Percentiles rank a stretch among this genome's conserved stretches.
Evolutionary conservation across 208 protist species (phyloP).

Genomic region (Blastocrithidia nonstop): DNA sequence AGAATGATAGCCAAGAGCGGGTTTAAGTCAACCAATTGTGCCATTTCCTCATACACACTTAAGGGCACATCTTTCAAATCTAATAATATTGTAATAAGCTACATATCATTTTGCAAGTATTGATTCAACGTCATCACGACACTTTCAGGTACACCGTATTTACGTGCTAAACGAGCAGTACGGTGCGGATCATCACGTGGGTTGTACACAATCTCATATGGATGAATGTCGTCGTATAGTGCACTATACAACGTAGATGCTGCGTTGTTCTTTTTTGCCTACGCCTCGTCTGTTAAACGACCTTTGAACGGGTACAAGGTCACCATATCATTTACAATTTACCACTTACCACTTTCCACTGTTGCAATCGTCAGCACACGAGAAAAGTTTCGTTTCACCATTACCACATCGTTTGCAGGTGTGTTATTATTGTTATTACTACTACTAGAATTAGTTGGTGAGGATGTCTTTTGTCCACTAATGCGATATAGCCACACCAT

Average conservation of each 20-base stretch:
- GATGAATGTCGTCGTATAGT: conserved; percentile 31
- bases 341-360: conserved; percentile 45
- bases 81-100: conserved; percentile 36
- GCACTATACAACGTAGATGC: no score
- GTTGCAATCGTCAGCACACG: no score
- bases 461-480: conserved; percentile 7
- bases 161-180: conserved; percentile 16
- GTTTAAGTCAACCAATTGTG: conserved; percentile 29
- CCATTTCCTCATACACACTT: conserved; percentile 48
- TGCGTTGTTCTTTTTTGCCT: conserved; percentile 4
- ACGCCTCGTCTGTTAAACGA: conserved; percentile 4
- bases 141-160: conserved; percentile 33
- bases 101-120: conserved; percentile 29
- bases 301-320: conserved; percentile 43
- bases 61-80: conserved; percentile 55
- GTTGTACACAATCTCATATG: conserved; percentile 50
- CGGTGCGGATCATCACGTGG: conserved; percentile 34
- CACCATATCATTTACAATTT: conserved; percentile 70
- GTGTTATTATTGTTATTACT: no score
- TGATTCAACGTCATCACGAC: conserved; percentile 37
- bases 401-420: no score
- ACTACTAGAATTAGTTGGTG: no score
- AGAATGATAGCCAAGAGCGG: conserved; percentile 53
- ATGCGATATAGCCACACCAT: conserved; percentile 57
- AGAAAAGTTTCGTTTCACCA: no score